Evolutionary conservation across 306 rosid species (phyloP).

Genomic region (Corylus heterophylla): DNA sequence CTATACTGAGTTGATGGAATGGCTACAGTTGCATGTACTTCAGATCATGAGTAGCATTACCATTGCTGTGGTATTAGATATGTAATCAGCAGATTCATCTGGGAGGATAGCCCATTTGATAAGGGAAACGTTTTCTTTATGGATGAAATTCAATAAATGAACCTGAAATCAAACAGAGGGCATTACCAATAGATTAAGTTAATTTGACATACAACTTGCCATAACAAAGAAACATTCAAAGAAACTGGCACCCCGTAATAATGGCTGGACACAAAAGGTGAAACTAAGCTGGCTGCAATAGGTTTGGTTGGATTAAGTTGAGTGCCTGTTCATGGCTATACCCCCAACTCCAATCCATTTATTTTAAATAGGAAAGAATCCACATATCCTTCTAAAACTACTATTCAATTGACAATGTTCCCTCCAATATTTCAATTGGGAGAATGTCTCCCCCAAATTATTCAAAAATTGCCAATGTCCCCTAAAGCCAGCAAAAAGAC

Average conservation of each 20-base stretch:
- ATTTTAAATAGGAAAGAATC: not conserved
- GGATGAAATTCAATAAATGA: conserved; percentile 45
- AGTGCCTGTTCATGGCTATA: not conserved
- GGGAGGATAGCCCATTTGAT: conserved; percentile 69
- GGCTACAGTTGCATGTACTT: conserved; percentile 23
- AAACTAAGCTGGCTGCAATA: conserved; percentile 2
- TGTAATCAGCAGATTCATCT: conserved; percentile 47
- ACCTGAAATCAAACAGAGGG: conserved; percentile 57
- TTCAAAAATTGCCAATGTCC: no score
- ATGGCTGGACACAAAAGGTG: not conserved
- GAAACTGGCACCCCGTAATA: not conserved
- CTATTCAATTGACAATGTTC: no score
- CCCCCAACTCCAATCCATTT: not conserved
- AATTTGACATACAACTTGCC: not conserved
- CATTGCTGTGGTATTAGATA: conserved; percentile 66
- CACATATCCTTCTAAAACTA: no score
- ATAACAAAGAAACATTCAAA: not conserved
- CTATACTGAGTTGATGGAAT: not conserved
- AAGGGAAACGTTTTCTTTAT: conserved; percentile 58
- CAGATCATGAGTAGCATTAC: conserved; percentile 40
- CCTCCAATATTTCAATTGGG: no score
- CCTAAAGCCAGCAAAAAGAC: no score
- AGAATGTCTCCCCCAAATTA: no score
- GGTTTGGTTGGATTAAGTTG: conserved; percentile 1
- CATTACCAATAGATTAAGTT: conserved; percentile 5